Percentiles rank a stretch among this genome's conserved stretches.
Evolutionary conservation across 108 stramenopile genomes (phyloP).

Genomic region (Nannochloropsis salina): DNA sequence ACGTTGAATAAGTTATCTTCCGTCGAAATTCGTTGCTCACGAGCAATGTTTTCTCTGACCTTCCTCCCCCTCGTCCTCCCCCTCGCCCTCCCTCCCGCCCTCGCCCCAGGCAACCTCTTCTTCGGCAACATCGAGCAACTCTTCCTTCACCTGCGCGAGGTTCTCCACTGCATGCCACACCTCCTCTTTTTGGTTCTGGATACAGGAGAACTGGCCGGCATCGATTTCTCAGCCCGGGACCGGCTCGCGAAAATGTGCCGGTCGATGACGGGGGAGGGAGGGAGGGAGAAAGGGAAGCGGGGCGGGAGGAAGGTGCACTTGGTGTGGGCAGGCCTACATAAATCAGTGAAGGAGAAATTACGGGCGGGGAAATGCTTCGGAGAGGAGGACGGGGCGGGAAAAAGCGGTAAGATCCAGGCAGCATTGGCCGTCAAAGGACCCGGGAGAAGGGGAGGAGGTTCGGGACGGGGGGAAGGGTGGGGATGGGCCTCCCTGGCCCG

Average conservation of each 20-base stretch:
- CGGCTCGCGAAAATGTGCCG: not conserved
- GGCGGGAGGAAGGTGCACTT: not conserved
- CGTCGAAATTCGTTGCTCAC: too few species aligned
- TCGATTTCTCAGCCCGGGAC: not conserved
- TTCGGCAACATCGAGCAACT: not conserved
- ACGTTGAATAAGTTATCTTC: too few species aligned
- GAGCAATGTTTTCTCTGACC: too few species aligned
- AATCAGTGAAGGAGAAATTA: not conserved
- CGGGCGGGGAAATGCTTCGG: not conserved
- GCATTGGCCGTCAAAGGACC: too few species aligned
- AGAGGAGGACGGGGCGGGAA: too few species aligned
- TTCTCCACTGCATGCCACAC: not conserved
- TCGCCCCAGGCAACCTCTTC: conserved; percentile 12
- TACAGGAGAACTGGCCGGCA: not conserved
- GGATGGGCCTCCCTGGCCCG: not conserved
- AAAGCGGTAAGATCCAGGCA: too few species aligned
- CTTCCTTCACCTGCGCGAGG: conserved; percentile 7
- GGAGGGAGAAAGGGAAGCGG: too few species aligned
- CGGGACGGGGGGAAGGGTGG: not conserved
- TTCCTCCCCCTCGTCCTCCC: not conserved
- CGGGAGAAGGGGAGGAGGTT: not conserved
- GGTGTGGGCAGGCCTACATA: not conserved
- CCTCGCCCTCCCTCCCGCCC: not conserved
- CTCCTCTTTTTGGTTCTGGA: conserved; percentile 6
- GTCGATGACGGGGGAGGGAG: not conserved